Percentiles rank a stretch among this genome's conserved stretches.
Conservation (phyloP, 2,329 filamentous ascomycete genomes). For the Leptodontidium sp. region DNA sequence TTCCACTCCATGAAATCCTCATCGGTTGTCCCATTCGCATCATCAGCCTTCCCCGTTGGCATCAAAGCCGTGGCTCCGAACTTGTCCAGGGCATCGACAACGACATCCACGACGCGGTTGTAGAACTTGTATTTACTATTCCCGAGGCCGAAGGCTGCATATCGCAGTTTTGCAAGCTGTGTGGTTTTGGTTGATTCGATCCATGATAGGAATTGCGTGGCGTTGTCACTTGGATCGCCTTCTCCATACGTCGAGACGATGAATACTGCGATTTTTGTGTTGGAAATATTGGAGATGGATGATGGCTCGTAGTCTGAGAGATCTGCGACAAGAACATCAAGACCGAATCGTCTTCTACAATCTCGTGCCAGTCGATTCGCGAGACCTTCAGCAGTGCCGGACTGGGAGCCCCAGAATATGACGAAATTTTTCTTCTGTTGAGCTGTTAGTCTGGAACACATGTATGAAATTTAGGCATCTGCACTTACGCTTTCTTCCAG, state of each 20-base stretch:
- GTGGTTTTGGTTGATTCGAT: slow-evolving; percentile 21
- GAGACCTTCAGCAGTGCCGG: slow-evolving; percentile 55
- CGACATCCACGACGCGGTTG: slow-evolving; percentile 35
- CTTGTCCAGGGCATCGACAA: slow-evolving; percentile 27
- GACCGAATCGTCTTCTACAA: slow-evolving; percentile 50
- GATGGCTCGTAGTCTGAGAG: slow-evolving; percentile 55
- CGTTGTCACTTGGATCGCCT: slow-evolving; percentile 41
- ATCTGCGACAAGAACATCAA: slow-evolving; percentile 53
- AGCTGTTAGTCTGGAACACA: neutral
- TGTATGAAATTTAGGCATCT: no score
- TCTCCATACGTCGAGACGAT: slow-evolving; percentile 41
- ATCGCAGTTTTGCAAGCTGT: slow-evolving; percentile 29
- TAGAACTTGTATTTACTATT: slow-evolving; percentile 40
- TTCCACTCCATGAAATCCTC: slow-evolving; percentile 41
- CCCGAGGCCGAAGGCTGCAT: slow-evolving; percentile 38
- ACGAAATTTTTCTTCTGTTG: slow-evolving; percentile 39
- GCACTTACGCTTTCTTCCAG: slow-evolving; percentile 37
- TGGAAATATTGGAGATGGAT: slow-evolving; percentile 31
- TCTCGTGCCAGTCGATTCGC: slow-evolving; percentile 53
- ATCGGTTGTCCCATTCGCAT: slow-evolving; percentile 34
- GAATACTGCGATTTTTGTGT: slow-evolving; percentile 34
- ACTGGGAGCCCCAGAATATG: slow-evolving; percentile 59
- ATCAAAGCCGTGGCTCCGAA: slow-evolving; percentile 31
- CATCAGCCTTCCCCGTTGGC: slow-evolving; percentile 34
- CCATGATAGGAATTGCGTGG: slow-evolving; percentile 32